Evolutionary conservation across 768 basidiomycete genomes (phyloP).

Genomic region (Leccinum pellstonianum): DNA sequence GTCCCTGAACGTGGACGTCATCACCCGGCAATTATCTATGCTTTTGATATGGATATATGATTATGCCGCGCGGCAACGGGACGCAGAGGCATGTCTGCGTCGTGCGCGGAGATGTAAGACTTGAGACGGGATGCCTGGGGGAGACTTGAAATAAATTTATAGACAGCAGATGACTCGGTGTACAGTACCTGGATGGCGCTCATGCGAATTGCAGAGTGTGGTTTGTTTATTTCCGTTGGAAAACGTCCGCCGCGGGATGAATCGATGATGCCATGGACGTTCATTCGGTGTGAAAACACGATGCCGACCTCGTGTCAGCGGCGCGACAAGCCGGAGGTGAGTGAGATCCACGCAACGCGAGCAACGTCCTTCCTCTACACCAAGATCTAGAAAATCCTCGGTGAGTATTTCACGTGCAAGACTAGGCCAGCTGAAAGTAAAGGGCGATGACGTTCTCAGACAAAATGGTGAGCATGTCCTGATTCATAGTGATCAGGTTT

Average conservation of each 20-base stretch:
- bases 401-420: too few species aligned
- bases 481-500: too few species aligned
- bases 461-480: too few species aligned
- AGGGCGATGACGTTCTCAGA: too few species aligned
- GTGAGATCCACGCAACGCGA: background rate
- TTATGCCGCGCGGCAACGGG: background rate
- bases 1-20: conserved; percentile 1
- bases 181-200: background rate
- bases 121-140: too few species aligned
- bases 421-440: too few species aligned
- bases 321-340: background rate
- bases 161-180: background rate
- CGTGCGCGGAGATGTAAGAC: conserved; percentile 1
- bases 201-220: background rate
- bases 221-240: conserved; percentile 4
- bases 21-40: conserved; percentile 1
- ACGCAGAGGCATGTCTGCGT: background rate
- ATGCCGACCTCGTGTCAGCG: background rate
- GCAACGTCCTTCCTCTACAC: background rate
- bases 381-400: too few species aligned
- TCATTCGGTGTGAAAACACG: background rate
- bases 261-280: background rate
- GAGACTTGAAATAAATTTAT: background rate
- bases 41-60: background rate
- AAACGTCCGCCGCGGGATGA: background rate